Percentiles rank a stretch among this genome's conserved stretches.
phyloP scores from a whole-genome alignment of 441 rosid genomes.

The Isatis lusitanica region DNA sequence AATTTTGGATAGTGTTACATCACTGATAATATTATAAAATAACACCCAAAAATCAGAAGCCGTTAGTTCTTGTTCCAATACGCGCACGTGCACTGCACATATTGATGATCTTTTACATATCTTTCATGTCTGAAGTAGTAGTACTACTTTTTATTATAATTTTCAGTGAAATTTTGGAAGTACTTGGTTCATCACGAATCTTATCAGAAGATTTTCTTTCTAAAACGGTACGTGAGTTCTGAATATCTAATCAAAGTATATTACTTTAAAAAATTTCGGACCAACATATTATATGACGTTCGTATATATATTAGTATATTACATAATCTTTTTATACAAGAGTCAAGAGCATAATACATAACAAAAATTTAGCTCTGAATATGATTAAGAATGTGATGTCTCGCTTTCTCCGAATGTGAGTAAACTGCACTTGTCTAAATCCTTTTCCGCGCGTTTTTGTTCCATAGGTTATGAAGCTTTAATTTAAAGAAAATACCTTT shows the following conservation, averaged over 20 bases:
- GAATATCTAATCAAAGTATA: neutral
- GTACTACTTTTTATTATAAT: neutral
- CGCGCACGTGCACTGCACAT: conserved; percentile 30
- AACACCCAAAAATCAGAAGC: conserved; percentile 29
- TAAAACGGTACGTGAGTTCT: neutral
- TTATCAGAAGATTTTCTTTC: neutral
- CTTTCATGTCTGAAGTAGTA: conserved; percentile 11
- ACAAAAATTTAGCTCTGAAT: neutral
- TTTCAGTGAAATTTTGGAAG: conserved; percentile 33
- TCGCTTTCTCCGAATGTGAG: neutral
- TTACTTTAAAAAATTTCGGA: neutral
- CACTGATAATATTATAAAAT: neutral
- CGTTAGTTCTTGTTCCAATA: conserved; percentile 38
- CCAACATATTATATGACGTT: neutral
- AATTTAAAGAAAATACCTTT: conserved; percentile 1
- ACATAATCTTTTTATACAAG: neutral
- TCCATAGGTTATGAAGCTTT: neutral
- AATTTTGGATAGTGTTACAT: neutral
- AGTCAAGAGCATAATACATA: neutral
- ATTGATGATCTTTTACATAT: conserved; percentile 1
- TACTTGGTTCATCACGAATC: conserved; percentile 26
- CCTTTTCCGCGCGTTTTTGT: neutral
- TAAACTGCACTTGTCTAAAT: neutral
- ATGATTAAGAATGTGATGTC: neutral
- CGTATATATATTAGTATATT: neutral